Evolutionary conservation across 116 monocot genomes (phyloP), one percentile per base, ranked within the genome.

Genomic region (Posidonia oceanica): DNA sequence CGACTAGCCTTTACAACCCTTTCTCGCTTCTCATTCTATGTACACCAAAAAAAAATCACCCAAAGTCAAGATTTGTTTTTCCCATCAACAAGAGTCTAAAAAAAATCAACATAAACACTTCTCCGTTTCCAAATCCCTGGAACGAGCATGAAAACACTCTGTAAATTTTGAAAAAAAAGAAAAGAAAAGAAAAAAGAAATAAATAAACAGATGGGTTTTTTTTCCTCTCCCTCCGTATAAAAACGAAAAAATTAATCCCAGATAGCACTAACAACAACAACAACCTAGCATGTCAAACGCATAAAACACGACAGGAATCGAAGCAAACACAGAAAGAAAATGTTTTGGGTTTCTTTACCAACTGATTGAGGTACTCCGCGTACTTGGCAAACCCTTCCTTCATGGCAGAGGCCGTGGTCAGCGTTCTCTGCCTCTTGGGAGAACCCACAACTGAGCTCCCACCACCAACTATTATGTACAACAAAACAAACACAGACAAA

Each of bases 1-100:
- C 94, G 90, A 74, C 94, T 94, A 65, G 94, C 94, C 72, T 94
- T 94, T 22, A 94, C 90, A 78, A 94, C 71, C 69, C 86, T 85
- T 76, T 94, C 94, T 66, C 94, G 77, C 73, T 94, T 94, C 36
- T 94, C 94, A 76, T 94, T 94, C 94, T 94, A 71, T 68, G 75
- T 58, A 40, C 20, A 51, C 42, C 1, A 15, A 59, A 63, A 17
- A 23, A 66, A 18, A 54, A 36, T 41, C 1, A 61, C 2, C 39
- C 7, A 59, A 71, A 42, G 13, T 61, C 14, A 60, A 21, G 39
- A 42, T 1, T 1, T 4, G 42, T 29, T 29, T 29, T 29, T 29
- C 29, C 29, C 29, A 29, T 29, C 29, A 29, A 29, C 29, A 29
- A 29, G 29, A 29, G 29, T 29, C 29, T 29, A 29, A 29, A 29